These are phyloP conservation scores for Phytophthora quininea DNA, from an alignment of 352 stramenopile species.

Conservation along the genomic window DNA sequence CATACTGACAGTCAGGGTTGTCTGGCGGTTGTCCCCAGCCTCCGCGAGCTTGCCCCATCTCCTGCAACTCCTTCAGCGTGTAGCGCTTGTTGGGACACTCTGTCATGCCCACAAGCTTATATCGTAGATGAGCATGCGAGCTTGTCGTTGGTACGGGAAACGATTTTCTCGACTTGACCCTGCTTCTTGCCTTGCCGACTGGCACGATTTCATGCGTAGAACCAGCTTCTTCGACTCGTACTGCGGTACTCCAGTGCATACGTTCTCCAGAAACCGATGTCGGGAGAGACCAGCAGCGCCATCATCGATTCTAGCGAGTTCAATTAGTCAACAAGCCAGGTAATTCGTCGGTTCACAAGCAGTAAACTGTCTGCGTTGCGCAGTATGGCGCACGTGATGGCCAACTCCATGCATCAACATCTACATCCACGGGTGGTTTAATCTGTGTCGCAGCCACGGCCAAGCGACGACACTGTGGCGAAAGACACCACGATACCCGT, in stretches of 20 bases:
- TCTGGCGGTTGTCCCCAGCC: conserved; percentile 68
- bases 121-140: conserved; percentile 82
- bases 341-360: conserved; percentile 95
- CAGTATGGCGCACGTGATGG: conserved; percentile 93
- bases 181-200: conserved; percentile 94
- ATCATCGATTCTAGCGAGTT: conserved; percentile 95
- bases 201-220: conserved; percentile 90
- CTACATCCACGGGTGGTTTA: conserved; percentile 64
- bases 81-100: conserved; percentile 73
- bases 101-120: conserved; percentile 84
- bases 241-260: conserved; percentile 96
- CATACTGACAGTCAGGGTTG: conserved; percentile 56
- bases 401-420: conserved; percentile 97
- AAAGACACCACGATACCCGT: conserved; percentile 81
- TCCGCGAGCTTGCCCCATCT: conserved; percentile 76
- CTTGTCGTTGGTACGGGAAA: conserved; percentile 83
- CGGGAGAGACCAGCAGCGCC: conserved; percentile 96
- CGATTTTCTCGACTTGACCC: conserved; percentile 95
- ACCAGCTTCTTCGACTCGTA: conserved; percentile 97
- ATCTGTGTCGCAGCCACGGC: conserved; percentile 51
- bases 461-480: conserved; percentile 65
- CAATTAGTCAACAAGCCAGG: conserved; percentile 96
- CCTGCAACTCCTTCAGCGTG: conserved; percentile 68
- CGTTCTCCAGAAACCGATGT: conserved; percentile 97
- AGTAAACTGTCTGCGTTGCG: conserved; percentile 96